phyloP scores from a whole-genome alignment of 306 rosid genomes.

The Nissolia schottii region DNA sequence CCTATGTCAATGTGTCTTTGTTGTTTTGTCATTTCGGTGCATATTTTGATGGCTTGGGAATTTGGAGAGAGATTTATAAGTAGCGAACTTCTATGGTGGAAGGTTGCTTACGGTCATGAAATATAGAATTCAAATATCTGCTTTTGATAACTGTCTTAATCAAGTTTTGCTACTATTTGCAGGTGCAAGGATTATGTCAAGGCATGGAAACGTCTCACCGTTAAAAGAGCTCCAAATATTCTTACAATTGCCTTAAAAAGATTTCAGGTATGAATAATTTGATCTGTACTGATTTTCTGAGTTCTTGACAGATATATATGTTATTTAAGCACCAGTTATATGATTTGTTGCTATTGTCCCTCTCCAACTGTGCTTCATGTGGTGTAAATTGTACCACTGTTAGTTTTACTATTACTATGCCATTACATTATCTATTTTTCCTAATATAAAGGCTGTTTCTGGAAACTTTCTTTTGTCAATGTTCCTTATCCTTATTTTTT shows the following conservation, averaged over 20 bases:
- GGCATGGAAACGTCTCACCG: constrained; percentile 77
- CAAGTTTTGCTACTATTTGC: constrained; percentile 23
- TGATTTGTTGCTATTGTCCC: not conserved
- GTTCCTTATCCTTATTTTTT: not conserved
- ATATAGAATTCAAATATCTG: not conserved
- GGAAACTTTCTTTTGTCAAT: not conserved
- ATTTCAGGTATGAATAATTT: constrained; percentile 65
- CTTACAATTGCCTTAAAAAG: constrained; percentile 86
- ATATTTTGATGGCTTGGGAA: not conserved
- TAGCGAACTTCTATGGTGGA: not conserved
- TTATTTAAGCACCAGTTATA: not conserved
- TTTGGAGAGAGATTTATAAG: not conserved
- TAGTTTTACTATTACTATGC: not conserved
- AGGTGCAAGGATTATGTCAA: constrained; percentile 92
- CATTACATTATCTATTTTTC: not conserved
- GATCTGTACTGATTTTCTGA: constrained; percentile 3
- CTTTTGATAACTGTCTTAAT: not conserved
- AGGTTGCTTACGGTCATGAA: not conserved
- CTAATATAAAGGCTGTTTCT: not conserved
- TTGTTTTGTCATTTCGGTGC: not conserved
- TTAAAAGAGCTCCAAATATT: constrained; percentile 77
- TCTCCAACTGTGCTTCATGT: not conserved
- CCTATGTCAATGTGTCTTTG: not conserved
- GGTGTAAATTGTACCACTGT: constrained; percentile 8
- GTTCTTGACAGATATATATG: constrained; percentile 9